Conservation (phyloP, 2,329 filamentous ascomycete species). For the Sporothrix mexicana region DNA sequence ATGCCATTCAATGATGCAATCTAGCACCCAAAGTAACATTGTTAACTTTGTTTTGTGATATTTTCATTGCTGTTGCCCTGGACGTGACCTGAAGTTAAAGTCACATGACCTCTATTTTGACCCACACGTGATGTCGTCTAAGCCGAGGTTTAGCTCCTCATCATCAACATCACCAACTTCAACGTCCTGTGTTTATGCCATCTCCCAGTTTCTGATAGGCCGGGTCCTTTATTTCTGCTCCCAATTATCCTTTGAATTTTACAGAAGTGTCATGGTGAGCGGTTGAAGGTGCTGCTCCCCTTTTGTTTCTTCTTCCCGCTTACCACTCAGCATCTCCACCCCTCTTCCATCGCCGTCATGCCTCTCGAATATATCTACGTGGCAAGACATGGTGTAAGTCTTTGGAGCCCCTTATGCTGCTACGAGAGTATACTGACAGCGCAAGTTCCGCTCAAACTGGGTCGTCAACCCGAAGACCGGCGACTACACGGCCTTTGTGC, state of each 20-base stretch:
- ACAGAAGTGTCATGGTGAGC: background rate
- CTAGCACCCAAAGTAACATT: too few species aligned
- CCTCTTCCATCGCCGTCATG: slow-evolving; percentile 50
- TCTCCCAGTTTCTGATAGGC: background rate
- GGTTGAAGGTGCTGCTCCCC: background rate
- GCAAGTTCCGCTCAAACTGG: slow-evolving; percentile 88
- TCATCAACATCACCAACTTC: slow-evolving; percentile 12
- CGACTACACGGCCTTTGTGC: slow-evolving; percentile 73
- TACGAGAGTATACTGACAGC: background rate
- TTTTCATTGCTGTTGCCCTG: background rate
- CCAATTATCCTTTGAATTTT: background rate
- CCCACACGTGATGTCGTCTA: slow-evolving; percentile 3
- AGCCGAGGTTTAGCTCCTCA: slow-evolving; percentile 14
- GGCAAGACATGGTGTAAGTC: slow-evolving; percentile 74
- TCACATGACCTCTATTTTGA: slow-evolving; percentile 2
- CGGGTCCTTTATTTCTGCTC: background rate
- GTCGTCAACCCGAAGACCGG: slow-evolving; percentile 81
- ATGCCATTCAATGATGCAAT: too few species aligned
- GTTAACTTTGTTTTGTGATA: too few species aligned
- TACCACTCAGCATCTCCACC: background rate
- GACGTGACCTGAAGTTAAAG: background rate
- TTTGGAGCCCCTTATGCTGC: too few species aligned
- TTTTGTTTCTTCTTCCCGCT: background rate
- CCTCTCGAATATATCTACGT: slow-evolving; percentile 75
- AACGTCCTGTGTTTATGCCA: background rate